Base-by-base conservation (phyloP, 257 asterid species). In the Pogostemon cablin region DNA sequence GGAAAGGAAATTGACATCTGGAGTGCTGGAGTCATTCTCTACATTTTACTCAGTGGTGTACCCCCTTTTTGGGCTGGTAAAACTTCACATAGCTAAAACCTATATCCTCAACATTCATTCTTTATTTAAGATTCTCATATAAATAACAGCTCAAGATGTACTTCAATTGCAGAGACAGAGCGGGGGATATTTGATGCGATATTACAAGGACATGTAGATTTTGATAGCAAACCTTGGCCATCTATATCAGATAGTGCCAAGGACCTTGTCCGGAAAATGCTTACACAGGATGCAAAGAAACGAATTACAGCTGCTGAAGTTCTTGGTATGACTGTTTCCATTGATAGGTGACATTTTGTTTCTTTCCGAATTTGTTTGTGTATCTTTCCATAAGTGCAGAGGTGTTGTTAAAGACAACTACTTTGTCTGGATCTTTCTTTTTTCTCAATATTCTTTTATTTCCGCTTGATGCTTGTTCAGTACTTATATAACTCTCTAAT, bases 51-150 rank as follows among this genome's bases (percentile, higher is more conserved):
- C 72, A 75, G 87, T 53, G 96, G 97, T 47, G 97, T 87, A 5
- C 97, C 97, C 10, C 97, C 97, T 1, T 91, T 91, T 64, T 88
- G 97, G 95, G 97, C 87, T 2, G 96, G 97, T 57, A 57, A 76
- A 80, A 64, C 25, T 61, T 57, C 59, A 43, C 38, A 4, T 37
- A 37, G 52, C 68, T 7, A 4, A 35, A 34, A 20, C 32, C 17
- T 7, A 4, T 42, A 34, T 39, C 32, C 17, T 43, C 34, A 2
- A 35, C 32, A 9, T 47, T 71, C 32, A 17, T 42, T 38, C 48
- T 64, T 60, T 55, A 9, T 34, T 53, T 40, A 8, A 9, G 44
- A 65, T 75, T 62, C 72, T 46, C 40, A 35, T 4, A 10, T 40
- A 39, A 15, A 58, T 53, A 53, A 71, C 41, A 50, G 20, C 44